phyloP scores from a whole-genome alignment of 2,329 filamentous ascomycete species.

The Sordariomycetes sp. region DNA sequence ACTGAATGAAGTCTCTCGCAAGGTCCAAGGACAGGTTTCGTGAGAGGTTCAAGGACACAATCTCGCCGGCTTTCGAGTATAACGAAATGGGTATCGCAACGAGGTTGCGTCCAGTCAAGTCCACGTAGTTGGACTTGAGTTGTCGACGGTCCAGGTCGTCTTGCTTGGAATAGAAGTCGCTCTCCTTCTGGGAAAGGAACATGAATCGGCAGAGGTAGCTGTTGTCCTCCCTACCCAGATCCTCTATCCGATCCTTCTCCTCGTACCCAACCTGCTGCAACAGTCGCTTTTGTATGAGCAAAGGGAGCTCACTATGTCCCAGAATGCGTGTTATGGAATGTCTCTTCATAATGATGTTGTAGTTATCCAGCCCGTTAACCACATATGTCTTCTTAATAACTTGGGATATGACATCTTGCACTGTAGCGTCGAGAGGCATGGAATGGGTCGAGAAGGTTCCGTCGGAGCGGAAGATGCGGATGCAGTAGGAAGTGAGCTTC shows the following conservation, averaged over 20 bases:
- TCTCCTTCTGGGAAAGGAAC: slow-evolving; percentile 83
- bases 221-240: slow-evolving; percentile 92
- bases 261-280: slow-evolving; percentile 89
- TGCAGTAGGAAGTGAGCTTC: slow-evolving; percentile 72
- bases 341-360: slow-evolving; percentile 90
- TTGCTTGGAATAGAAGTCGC: slow-evolving; percentile 57
- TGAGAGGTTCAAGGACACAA: slow-evolving; percentile 89
- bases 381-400: slow-evolving; percentile 92
- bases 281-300: slow-evolving; percentile 85
- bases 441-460: slow-evolving; percentile 91
- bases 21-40: slow-evolving; percentile 87
- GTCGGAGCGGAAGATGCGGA: slow-evolving; percentile 89
- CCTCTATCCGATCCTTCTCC: slow-evolving; percentile 77
- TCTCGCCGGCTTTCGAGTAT: slow-evolving; percentile 85
- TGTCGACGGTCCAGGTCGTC: slow-evolving; percentile 75
- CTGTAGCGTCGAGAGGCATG: slow-evolving; percentile 72
- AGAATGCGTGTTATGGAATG: slow-evolving; percentile 83
- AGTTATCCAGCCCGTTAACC: slow-evolving; percentile 83
- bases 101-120: slow-evolving; percentile 81
- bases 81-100: slow-evolving; percentile 91
- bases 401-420: slow-evolving; percentile 79
- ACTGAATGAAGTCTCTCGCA: slow-evolving; percentile 92
- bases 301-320: slow-evolving; percentile 66
- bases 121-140: slow-evolving; percentile 89
- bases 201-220: slow-evolving; percentile 95